Percentiles rank a stretch among this genome's conserved stretches.
Conservation (phyloP, 768 basidiomycete species). For the Lactarius akahatsu region DNA sequence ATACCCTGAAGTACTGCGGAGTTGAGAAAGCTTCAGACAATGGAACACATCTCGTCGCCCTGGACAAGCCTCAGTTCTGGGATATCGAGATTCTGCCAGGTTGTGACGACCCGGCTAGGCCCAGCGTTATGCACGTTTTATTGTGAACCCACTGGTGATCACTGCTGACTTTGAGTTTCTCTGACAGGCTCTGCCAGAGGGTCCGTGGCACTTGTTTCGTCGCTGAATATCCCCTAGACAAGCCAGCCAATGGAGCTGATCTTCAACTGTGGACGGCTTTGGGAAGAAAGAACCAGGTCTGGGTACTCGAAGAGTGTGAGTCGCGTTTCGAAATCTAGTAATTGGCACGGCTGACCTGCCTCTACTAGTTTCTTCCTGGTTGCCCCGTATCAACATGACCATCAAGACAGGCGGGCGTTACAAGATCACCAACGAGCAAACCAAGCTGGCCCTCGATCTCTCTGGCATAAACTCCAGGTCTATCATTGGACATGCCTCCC, state of each 20-base stretch:
- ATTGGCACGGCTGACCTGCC: neutral
- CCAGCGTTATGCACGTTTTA: neutral
- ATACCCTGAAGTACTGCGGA: neutral
- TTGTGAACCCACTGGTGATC: neutral
- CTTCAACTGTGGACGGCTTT: neutral
- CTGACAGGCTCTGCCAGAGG: neutral
- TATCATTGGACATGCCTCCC: neutral
- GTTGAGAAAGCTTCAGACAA: neutral
- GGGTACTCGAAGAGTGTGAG: constrained; percentile 10
- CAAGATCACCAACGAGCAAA: neutral
- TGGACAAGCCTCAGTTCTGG: neutral
- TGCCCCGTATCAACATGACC: neutral
- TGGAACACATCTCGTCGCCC: neutral
- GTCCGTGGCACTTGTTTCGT: neutral
- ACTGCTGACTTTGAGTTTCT: neutral
- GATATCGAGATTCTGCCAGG: neutral
- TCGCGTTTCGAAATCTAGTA: neutral
- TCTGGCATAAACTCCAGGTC: neutral
- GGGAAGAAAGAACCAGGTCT: neutral
- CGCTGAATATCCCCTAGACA: neutral
- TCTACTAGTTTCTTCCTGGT: neutral
- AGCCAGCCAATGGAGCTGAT: neutral
- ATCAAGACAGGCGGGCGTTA: neutral
- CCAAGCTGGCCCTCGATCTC: neutral
- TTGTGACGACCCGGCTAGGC: neutral